These are phyloP conservation scores for Begonia fuchsioides DNA, from an alignment of 306 rosid species.

Conservation along the genomic window DNA sequence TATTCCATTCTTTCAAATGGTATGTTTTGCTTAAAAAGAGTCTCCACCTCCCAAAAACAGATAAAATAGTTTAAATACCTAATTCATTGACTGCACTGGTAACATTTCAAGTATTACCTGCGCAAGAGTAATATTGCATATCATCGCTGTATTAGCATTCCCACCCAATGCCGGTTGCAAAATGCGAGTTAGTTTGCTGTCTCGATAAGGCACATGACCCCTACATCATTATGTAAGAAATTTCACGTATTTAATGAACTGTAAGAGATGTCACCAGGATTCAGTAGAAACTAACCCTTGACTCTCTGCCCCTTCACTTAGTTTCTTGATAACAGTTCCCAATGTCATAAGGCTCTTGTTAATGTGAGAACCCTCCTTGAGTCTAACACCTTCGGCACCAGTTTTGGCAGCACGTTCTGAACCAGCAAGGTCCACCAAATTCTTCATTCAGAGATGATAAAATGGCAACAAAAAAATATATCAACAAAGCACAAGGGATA, in stretches of 20 bases:
- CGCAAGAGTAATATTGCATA: slow-evolving; percentile 90
- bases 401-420: slow-evolving; percentile 99
- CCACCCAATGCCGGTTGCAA: slow-evolving; percentile 96
- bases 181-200: slow-evolving; percentile 93
- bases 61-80: too few species aligned
- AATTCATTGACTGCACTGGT: background rate
- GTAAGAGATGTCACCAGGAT: background rate
- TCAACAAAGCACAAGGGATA: slow-evolving; percentile 6
- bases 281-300: slow-evolving; percentile 58
- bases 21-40: too few species aligned
- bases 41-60: too few species aligned
- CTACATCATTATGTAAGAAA: slow-evolving; percentile 29
- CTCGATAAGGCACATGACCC: slow-evolving; percentile 96
- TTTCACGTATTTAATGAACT: background rate
- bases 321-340: slow-evolving; percentile 96
- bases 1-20: too few species aligned
- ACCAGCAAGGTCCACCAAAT: slow-evolving; percentile 98
- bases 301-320: slow-evolving; percentile 97
- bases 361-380: slow-evolving; percentile 95
- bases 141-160: slow-evolving; percentile 91
- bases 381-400: slow-evolving; percentile 92
- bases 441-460: slow-evolving; percentile 31
- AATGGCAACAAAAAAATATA: background rate
- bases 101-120: slow-evolving; percentile 27
- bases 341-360: slow-evolving; percentile 89